phyloP scores from a whole-genome alignment of 441 rosid species.

The Daphne laureola region DNA sequence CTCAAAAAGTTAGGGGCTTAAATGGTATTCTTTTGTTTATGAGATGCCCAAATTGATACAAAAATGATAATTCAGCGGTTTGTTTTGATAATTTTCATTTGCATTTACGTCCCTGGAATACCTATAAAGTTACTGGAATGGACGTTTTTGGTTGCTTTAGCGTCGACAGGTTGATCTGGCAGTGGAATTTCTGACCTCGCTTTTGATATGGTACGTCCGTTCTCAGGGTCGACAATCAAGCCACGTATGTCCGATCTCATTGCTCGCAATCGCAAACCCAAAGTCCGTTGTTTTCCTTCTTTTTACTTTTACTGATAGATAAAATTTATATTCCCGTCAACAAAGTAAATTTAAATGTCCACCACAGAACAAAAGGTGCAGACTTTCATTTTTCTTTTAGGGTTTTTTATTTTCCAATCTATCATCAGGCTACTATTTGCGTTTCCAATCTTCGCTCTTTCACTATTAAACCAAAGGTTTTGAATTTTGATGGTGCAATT shows the following conservation, averaged over 20 bases:
- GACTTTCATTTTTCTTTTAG: slow-evolving; percentile 7
- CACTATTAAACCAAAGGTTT: slow-evolving; percentile 2
- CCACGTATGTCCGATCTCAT: no score
- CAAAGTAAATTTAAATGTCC: not conserved
- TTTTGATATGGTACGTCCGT: slow-evolving; percentile 8
- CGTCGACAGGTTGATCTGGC: not conserved
- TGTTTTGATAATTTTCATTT: not conserved
- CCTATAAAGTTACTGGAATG: slow-evolving; percentile 19
- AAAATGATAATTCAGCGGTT: no score
- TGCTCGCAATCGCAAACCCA: no score
- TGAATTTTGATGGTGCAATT: slow-evolving; percentile 3
- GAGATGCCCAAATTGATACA: no score
- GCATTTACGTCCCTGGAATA: slow-evolving; percentile 14
- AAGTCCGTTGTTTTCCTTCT: no score
- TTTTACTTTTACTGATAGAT: no score
- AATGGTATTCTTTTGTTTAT: no score
- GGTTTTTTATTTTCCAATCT: slow-evolving; percentile 15
- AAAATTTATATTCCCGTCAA: not conserved
- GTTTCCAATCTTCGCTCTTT: not conserved
- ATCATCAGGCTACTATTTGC: not conserved
- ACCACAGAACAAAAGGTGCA: not conserved
- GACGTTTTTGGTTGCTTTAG: no score
- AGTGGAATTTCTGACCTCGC: slow-evolving; percentile 17
- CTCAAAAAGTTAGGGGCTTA: no score
- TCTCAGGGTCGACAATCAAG: not conserved